Base-by-base conservation (phyloP, 768 basidiomycete species). In the Lactarius tabidus region DNA sequence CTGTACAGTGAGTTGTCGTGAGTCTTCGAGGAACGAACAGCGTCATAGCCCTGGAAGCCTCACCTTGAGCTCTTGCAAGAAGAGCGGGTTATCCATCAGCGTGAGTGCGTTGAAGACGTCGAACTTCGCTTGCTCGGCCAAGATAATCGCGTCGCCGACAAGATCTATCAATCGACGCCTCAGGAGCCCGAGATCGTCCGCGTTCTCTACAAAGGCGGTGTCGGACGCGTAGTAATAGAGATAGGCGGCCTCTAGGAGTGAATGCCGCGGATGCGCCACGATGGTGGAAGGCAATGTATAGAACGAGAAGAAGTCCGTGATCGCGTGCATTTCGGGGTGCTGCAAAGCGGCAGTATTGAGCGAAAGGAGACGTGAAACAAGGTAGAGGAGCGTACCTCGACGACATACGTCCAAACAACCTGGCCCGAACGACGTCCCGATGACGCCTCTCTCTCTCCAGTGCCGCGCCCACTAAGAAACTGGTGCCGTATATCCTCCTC, bases 251-350 rank as follows among this genome's bases (percentile, higher is more conserved):
- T 99, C 88, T 45, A 99, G 83, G 33, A 85, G 71, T 23, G 82
- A 80, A 72, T 94, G 77, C 69, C 87, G 90, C n/a, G 80, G 67
- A 69, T 85, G 86, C 60, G 85, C 83, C 73, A 98, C 93, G 66
- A 98, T 87, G 1, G 93, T 91, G 6, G 96, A 98, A 0, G 97
- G 96, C 28, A 99, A 85, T 17, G 91, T 91, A 75, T 97, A 99
- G 80, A 98, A 96, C 10, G 96, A 95, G 77, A 98, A 89, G 73
- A 95, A 91, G 77, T 99, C 97, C 2, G 96, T 98, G 71, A 99
- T 88, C 67, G 83, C 82, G 65, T 89, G 85, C 3, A 90, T 89
- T 64, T 84, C 76, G 2, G 91, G 90, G 75, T 98, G 84, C 95
- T 98, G 67, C 28, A 26, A n/a, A 48, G 45, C 45, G n/a, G n/a